Evolutionary conservation across 2,329 filamentous ascomycete genomes (phyloP).

Genomic region (Hymenotorrendiella dingleyae): DNA sequence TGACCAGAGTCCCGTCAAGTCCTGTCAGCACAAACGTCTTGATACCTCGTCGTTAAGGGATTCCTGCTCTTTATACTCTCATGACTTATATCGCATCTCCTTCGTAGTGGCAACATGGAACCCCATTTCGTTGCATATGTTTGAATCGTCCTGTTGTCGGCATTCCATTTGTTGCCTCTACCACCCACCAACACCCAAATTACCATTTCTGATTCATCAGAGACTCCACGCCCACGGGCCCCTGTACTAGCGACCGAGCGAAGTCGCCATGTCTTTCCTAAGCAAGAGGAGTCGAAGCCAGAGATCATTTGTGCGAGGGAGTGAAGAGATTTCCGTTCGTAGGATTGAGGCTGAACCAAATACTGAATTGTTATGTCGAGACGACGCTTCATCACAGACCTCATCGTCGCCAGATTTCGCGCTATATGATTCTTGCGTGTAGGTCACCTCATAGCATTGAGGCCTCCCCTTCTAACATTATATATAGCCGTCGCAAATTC

Average conservation of each 20-base stretch:
- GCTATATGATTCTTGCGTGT: constrained; percentile 26
- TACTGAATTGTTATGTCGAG: constrained; percentile 8
- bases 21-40: constrained; percentile 8
- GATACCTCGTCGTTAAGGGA: constrained; percentile 5
- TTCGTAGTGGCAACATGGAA: constrained; percentile 22
- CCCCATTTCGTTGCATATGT: constrained; percentile 6
- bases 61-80: not conserved
- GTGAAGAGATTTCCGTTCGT: constrained; percentile 19
- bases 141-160: constrained; percentile 7
- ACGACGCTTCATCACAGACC: constrained; percentile 13
- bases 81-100: constrained; percentile 17
- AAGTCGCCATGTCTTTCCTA: constrained; percentile 21
- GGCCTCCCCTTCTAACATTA: not conserved
- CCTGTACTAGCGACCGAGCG: not conserved
- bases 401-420: constrained; percentile 16
- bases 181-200: not conserved
- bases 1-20: no score
- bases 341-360: constrained; percentile 8
- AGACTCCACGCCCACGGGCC: not conserved
- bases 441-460: constrained; percentile 6
- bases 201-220: no score
- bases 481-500: constrained; percentile 21
- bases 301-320: constrained; percentile 18
- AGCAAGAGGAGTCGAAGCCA: constrained; percentile 23
- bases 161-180: not conserved